Evolutionary conservation across 345 rosid species (phyloP), one percentile per base, ranked within the genome.

Genomic region (Garcia nutans): DNA sequence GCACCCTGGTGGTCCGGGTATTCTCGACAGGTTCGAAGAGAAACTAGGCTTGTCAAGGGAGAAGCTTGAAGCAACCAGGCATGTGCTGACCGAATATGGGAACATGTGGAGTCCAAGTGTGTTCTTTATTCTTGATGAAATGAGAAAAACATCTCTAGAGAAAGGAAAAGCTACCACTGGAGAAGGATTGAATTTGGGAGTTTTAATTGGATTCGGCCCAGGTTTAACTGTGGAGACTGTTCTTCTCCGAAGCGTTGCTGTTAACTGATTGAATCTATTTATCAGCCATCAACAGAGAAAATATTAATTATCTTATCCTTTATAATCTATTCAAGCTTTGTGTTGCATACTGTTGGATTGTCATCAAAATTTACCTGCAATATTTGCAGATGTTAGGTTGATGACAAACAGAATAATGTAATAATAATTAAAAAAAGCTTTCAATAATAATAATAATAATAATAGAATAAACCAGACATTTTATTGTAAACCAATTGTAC

Each of bases 61-160:
- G 58, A 89, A 89, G 71, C 87, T 90, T 56, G 76, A 84, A 19
- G 89, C 93, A 1, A 89, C 89, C 0, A 82, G 95, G 0, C 88
- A 89, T 13, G 89, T 90, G 61, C 78, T 92, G 65, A 81, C 89
- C 12, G 91, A 92, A 57, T 92, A 81, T 52, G 97, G 97, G 0
- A 92, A 92, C 85, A 87, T 90, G 94, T 86, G 93, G 1, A 87
- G 97, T 62, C 91, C 93, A 10, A 88, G 93, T 19, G 96, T 91
- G 4, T 59, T 89, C 50, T 91, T 91, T 57, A 89, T 91, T 8
- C 59, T 91, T 24, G 97, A 91, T 22, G 92, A 91, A 77, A 87
- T 90, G 97, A 84, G 94, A 81, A 88, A 73, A 83, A 88, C 78
- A 78, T 90, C 86, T 3, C 26, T 62, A 2, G 72, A 87, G n/a